Conservation (phyloP, 305 asterid genomes). For the Fraxinus paxiana region DNA sequence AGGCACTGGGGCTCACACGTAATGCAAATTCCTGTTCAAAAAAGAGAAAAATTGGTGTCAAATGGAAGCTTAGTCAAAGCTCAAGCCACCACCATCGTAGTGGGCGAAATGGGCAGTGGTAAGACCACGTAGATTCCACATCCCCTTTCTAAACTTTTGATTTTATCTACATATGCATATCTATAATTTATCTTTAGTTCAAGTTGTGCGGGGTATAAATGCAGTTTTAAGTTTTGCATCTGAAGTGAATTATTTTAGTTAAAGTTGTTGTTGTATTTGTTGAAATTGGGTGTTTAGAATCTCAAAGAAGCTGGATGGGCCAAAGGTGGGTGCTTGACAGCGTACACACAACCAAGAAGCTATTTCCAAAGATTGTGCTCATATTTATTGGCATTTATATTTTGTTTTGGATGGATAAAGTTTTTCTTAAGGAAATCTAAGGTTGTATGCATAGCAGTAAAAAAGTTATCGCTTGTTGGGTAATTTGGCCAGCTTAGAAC, state of each 20-base stretch:
- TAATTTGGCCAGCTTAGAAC: neutral
- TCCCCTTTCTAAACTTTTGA: too few relatives aligned
- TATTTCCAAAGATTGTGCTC: neutral
- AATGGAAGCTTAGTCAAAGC: too few relatives aligned
- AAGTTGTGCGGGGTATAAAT: neutral
- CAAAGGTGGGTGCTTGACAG: conserved; percentile 81
- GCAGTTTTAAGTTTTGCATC: neutral
- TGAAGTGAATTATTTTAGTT: neutral
- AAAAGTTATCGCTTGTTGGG: neutral
- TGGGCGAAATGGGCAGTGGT: too few relatives aligned
- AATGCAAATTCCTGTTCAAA: too few relatives aligned
- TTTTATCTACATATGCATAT: neutral
- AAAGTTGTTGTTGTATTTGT: neutral
- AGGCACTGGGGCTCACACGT: too few relatives aligned
- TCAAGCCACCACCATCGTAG: too few relatives aligned
- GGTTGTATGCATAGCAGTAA: neutral
- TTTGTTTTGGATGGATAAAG: neutral
- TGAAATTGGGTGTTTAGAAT: conserved; percentile 38
- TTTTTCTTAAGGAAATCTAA: neutral
- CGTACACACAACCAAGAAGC: conserved; percentile 90
- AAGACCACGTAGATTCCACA: too few relatives aligned
- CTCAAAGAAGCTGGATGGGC: conserved; percentile 92
- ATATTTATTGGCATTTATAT: neutral
- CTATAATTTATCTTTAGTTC: neutral
- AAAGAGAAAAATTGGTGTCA: too few relatives aligned